phyloP scores from a whole-genome alignment of 2,329 filamentous ascomycete species.

The Aspergillus latus region DNA sequence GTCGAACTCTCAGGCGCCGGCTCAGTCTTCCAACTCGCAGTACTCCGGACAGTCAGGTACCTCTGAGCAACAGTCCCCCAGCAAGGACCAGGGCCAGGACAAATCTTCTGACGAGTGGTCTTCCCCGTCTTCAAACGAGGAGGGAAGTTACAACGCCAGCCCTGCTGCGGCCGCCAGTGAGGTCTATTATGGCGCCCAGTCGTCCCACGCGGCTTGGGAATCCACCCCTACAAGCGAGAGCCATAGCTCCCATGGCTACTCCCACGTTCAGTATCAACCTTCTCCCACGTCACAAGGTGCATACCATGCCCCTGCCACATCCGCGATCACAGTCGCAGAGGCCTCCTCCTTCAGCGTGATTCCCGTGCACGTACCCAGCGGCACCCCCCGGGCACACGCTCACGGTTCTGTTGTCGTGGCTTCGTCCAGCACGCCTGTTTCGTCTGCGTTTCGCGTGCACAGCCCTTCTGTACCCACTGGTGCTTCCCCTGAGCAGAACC shows the following conservation, averaged over 20 bases:
- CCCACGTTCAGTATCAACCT: background rate
- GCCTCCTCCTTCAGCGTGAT: slow-evolving; percentile 27
- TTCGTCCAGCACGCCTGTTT: slow-evolving; percentile 19
- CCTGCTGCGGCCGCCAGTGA: too few relatives aligned
- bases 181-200: too few relatives aligned
- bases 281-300: background rate
- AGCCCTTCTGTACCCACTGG: slow-evolving; percentile 39
- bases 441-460: slow-evolving; percentile 27
- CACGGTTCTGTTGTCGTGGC: slow-evolving; percentile 23
- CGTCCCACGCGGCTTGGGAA: too few relatives aligned
- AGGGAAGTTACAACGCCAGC: too few relatives aligned
- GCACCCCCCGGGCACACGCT: slow-evolving; percentile 10
- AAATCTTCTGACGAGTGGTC: too few relatives aligned
- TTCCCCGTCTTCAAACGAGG: too few relatives aligned
- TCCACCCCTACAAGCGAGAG: background rate
- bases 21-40: too few relatives aligned
- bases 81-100: too few relatives aligned
- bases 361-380: slow-evolving; percentile 28
- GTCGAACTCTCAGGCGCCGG: too few relatives aligned
- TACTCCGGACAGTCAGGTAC: too few relatives aligned
- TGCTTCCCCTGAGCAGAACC: slow-evolving; percentile 45
- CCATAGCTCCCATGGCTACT: background rate
- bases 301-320: slow-evolving; percentile 1
- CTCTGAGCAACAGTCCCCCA: too few relatives aligned
- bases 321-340: slow-evolving; percentile 16